Base-by-base conservation (phyloP, 257 asterid species). In the Przewalskia tangutica region DNA sequence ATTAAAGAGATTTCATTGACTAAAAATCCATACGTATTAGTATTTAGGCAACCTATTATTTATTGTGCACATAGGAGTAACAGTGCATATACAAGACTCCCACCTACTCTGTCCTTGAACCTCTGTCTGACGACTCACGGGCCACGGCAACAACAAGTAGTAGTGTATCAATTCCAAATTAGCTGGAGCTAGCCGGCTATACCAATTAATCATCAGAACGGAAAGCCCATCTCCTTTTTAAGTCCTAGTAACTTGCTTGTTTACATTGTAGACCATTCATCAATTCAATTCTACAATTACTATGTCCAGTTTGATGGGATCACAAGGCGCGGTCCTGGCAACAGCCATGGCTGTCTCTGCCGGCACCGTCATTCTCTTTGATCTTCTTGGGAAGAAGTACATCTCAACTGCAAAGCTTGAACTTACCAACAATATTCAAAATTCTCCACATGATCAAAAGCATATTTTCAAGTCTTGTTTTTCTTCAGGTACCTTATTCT, bases 291-390 rank as follows among this genome's bases (percentile, higher is more conserved):
- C 16, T 59, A 16, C 76, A 4, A 23, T 66, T 14, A 36, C 7
- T 7, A 87, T 88, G 91, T 84, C 90, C 54, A 79, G 86, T 12
- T 79, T 89, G 86, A 81, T 91, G 91, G 85, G 91, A 5, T 86
- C 94, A 27, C 95, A 92, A 77, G 93, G 91, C 63, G 46, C 91
- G 10, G 97, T 91, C 67, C 80, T 93, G 42, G 98, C 97, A 51
- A 92, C 98, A 20, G 97, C 97, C 67, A 89, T 95, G 92, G 97
- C 94, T 0, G 93, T 92, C 50, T 95, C 98, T 36, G 98, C 92
- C 4, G 97, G 93, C 44, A 88, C 95, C 71, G 63, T 91, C 7
- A 53, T 93, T 77, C 90, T 95, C 64, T 86, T 91, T 70, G 97
- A 95, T 81, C 91, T 83, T 58, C 81, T 89, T 71, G 82, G 87